Conservation (phyloP, 179 eudicot species). For the Vitellaria paradoxa region DNA sequence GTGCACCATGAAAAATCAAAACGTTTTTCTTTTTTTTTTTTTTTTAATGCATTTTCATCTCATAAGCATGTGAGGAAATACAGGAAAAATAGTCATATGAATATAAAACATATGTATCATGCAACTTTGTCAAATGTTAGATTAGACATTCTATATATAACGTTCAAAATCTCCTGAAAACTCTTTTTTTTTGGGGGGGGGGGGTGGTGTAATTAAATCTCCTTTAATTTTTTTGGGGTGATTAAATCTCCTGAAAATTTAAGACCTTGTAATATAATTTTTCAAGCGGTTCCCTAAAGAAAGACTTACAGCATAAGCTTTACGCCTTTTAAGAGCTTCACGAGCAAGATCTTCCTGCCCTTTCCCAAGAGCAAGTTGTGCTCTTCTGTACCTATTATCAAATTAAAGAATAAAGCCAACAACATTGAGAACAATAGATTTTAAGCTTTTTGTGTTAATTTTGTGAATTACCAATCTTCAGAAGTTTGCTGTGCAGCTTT, state of each 20-base stretch:
- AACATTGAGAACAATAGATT: not conserved
- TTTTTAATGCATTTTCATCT: not conserved
- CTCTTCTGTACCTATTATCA: slow-evolving; percentile 73
- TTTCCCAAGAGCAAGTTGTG: slow-evolving; percentile 90
- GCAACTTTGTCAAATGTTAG: not conserved
- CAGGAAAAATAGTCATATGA: not conserved
- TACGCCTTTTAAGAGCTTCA: slow-evolving; percentile 96
- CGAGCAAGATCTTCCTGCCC: slow-evolving; percentile 99
- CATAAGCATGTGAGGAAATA: not conserved
- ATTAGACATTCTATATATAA: not conserved
- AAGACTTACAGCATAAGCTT: slow-evolving; percentile 82
- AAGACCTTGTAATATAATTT: not conserved
- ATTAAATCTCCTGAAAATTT: not conserved
- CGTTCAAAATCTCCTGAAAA: not conserved
- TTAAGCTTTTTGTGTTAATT: not conserved
- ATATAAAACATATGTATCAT: not conserved
- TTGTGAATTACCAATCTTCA: slow-evolving; percentile 75
- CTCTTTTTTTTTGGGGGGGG: too few species aligned
- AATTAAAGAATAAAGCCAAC: slow-evolving; percentile 12
- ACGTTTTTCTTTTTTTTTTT: not conserved
- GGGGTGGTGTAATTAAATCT: too few species aligned
- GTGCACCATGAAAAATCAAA: not conserved
- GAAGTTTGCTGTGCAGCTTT: slow-evolving; percentile 90
- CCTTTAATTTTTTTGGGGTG: too few species aligned
- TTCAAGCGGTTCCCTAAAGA: not conserved